phyloP scores from a whole-genome alignment of 495 filamentous ascomycete species.

The Neurospora sp. region DNA sequence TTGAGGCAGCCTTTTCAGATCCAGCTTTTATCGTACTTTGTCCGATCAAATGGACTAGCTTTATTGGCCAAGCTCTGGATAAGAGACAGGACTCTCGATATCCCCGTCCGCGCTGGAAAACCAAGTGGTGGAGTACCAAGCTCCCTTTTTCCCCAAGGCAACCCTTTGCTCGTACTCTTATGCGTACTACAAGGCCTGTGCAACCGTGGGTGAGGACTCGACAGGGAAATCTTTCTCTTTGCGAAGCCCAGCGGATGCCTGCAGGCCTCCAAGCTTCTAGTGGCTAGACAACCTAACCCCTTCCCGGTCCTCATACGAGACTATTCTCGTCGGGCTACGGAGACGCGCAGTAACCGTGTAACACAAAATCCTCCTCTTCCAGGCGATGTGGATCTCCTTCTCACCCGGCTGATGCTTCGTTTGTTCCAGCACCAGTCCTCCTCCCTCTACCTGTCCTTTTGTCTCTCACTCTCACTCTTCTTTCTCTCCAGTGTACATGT shows the following conservation, averaged over 20 bases:
- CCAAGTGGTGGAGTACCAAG: background rate
- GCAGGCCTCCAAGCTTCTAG: conserved; percentile 11
- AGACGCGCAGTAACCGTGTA: conserved; percentile 19
- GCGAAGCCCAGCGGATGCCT: conserved; percentile 9
- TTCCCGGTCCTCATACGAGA: conserved; percentile 22
- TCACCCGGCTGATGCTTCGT: background rate
- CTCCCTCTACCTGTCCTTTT: conserved; percentile 1
- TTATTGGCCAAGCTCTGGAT: background rate
- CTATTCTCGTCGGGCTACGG: conserved; percentile 26
- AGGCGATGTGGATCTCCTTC: background rate
- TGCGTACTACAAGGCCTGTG: background rate
- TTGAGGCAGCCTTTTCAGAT: background rate
- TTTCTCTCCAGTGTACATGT: background rate
- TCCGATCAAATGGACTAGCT: background rate
- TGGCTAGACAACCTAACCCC: conserved; percentile 9
- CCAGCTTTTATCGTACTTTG: background rate
- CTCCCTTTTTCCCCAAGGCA: background rate
- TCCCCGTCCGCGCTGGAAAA: background rate
- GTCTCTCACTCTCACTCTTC: background rate
- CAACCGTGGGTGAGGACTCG: conserved; percentile 1
- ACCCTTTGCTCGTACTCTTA: background rate
- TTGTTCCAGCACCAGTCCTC: background rate
- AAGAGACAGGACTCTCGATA: background rate
- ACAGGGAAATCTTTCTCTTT: conserved; percentile 7
- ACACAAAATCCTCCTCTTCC: conserved; percentile 5